Evolutionary conservation across 2,329 filamentous ascomycete genomes (phyloP).

Genomic region (Bipolaris cookei): DNA sequence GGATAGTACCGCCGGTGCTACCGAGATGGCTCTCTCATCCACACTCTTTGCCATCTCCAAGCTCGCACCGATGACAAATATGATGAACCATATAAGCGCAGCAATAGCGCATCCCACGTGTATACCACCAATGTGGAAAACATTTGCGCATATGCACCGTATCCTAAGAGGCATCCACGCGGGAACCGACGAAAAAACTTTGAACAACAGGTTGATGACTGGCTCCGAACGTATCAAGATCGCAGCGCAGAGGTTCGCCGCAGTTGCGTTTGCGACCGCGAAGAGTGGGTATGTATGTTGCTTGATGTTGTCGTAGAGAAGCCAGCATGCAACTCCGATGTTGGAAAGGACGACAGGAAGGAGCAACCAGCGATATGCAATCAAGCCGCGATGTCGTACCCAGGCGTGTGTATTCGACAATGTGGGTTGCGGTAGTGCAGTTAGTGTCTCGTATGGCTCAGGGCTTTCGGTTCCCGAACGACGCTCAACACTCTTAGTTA

Average conservation of each 20-base stretch:
- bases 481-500: slow-evolving; percentile 20
- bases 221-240: slow-evolving; percentile 48
- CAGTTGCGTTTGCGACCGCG: slow-evolving; percentile 46
- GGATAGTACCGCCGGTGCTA: slow-evolving; percentile 36
- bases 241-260: slow-evolving; percentile 46
- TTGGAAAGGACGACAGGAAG: slow-evolving; percentile 39
- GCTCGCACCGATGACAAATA: slow-evolving; percentile 50
- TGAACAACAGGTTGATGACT: slow-evolving; percentile 47
- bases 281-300: slow-evolving; percentile 30
- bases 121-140: slow-evolving; percentile 49
- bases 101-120: slow-evolving; percentile 47
- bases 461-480: slow-evolving; percentile 13
- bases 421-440: slow-evolving; percentile 32
- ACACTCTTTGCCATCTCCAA: slow-evolving; percentile 38
- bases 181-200: slow-evolving; percentile 44
- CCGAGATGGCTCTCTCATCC: slow-evolving; percentile 23
- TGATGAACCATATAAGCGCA: slow-evolving; percentile 52
- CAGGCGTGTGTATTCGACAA: slow-evolving; percentile 39
- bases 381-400: slow-evolving; percentile 43
- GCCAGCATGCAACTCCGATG: slow-evolving; percentile 34
- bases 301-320: slow-evolving; percentile 32
- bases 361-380: slow-evolving; percentile 43
- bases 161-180: slow-evolving; percentile 39
- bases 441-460: slow-evolving; percentile 26
- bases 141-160: slow-evolving; percentile 41